Percentiles rank a stretch among this genome's conserved stretches.
Evolutionary conservation across 1,284 basidiomycete genomes (phyloP).

Genomic region (Marasmius fiardii): DNA sequence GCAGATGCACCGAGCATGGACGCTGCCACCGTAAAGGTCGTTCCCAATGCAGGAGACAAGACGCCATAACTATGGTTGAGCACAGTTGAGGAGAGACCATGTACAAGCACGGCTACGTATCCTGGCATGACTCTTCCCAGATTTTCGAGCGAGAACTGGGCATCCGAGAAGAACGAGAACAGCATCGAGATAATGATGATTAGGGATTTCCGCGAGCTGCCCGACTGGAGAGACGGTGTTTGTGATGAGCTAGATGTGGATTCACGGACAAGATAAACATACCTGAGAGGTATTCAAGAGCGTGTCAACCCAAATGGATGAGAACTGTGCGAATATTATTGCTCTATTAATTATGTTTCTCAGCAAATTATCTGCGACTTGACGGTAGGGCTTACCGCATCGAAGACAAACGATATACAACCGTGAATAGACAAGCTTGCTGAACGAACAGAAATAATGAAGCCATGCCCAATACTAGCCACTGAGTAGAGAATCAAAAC

Average conservation of each 20-base stretch:
- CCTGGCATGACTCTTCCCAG: constrained; percentile 50
- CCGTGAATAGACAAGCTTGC: constrained; percentile 57
- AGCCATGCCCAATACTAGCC: constrained; percentile 63
- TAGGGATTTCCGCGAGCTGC: constrained; percentile 44
- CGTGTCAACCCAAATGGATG: constrained; percentile 57
- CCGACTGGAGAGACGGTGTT: constrained; percentile 28
- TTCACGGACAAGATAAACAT: constrained; percentile 19
- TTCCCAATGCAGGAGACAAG: constrained; percentile 53
- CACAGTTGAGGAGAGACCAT: constrained; percentile 55
- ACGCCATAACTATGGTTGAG: constrained; percentile 59
- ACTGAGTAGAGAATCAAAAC: constrained; percentile 35
- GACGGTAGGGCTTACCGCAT: constrained; percentile 42
- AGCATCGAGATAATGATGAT: constrained; percentile 41
- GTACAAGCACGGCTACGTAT: constrained; percentile 58
- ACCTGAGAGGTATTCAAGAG: constrained; percentile 47
- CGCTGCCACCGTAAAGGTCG: constrained; percentile 47
- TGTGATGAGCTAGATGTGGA: not conserved
- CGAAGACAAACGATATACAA: constrained; percentile 61
- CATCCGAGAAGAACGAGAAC: constrained; percentile 52
- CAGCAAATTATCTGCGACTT: not conserved
- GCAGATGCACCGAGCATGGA: constrained; percentile 60
- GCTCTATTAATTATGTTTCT: constrained; percentile 38
- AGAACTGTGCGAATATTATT: constrained; percentile 64
- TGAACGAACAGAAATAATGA: constrained; percentile 67
- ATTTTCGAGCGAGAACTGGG: constrained; percentile 42